Base-by-base conservation (phyloP, 2,329 filamentous ascomycete species). In the Microthyrium microscopicum region DNA sequence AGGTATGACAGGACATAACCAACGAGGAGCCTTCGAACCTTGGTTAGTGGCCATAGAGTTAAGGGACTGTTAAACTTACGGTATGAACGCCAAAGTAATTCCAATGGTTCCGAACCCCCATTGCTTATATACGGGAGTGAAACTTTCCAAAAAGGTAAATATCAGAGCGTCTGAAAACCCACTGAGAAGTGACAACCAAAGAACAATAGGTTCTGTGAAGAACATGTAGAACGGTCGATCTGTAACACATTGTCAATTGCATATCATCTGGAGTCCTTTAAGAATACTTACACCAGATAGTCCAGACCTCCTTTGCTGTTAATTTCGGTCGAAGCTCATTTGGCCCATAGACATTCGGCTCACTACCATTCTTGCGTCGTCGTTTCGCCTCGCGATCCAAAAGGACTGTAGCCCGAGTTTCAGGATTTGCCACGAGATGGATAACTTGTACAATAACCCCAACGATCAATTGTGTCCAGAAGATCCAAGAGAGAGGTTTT, bases 401-500 rank as follows among this genome's bases (percentile, higher is more conserved):
- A 60, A 89, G 65, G 39, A 84, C 68, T 4, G 76, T 82, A 1
- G 72, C 68, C 33, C 81, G 66, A 1, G 82, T 89, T 53, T 89
- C 82, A 1, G 80, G 80, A 1, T 89, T 81, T 3, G 73, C 58
- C 37, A 78, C 47, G 31, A 77, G 58, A 48, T 85, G 79, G 5
- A 78, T 47, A 4, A 70, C 29, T 48, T 87, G 80, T 3, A 82
- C 70, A 21, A 70, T 63, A 6, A 56, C 75, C 17, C 82, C 81
- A 37, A 89, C 77, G 45, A 87, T 83, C 41, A 89, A 67, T 53
- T 85, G 79, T 39, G 87, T 78, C 81, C 82, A 89, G 50, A 87
- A 84, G 35, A 66, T 71, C 77, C 77, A 85, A n/a, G 64, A 44
- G 2, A 72, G 62, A 8, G 24, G 26, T 0, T 79, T 60, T 42